Evolutionary conservation across 2,329 filamentous ascomycete genomes (phyloP), one percentile per base, ranked within the genome.

Genomic region (Cylindrodendrum hubeiense): DNA sequence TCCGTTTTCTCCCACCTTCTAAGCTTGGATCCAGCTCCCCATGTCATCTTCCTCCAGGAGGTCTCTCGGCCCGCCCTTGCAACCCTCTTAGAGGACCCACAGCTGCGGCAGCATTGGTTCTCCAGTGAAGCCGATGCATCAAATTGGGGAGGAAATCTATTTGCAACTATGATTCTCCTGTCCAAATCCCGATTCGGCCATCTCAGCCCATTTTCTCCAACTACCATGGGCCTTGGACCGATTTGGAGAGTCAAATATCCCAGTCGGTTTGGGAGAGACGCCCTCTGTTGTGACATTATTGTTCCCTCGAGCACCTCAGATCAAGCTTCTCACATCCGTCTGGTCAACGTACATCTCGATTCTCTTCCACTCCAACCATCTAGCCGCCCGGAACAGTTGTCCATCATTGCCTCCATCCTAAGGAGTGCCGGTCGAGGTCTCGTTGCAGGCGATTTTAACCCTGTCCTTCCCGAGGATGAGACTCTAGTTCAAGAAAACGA

Each of bases 291-390:
- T 62, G 78, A 81, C 41, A 28, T 80, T 9, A 59, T 75, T 13
- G 26, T 76, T 10, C 64, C 63, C 12, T 61, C 66, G 4, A 34
- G 41, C 33, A 22, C 55, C 1, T n/a, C 13, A 26, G 19, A 47
- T 24, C 37, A 39, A 39, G 47, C 47, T 47, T 54, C 41, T 24
- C 67, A 68, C 30, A 53, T 77, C 24, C 76, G 76, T 8, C 72
- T 82, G n/a, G 57, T 79, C 58, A 82, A 82, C 33, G 78, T 82
- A 13, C 79, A 82, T 56, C 71, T 82, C 9, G 79, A 82, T 63
- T 81, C 77, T 1, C 73, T 78, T 5, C 59, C 71, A 0, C 63
- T 76, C 21, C 41, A 67, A 6, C 75, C 75, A 3, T 79, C 73
- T n/a, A 65, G 55, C 5, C 75, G 80, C 5, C 77, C 75, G 0